phyloP scores from a whole-genome alignment of 1,284 basidiomycete genomes.

The Puccinia hordei region DNA sequence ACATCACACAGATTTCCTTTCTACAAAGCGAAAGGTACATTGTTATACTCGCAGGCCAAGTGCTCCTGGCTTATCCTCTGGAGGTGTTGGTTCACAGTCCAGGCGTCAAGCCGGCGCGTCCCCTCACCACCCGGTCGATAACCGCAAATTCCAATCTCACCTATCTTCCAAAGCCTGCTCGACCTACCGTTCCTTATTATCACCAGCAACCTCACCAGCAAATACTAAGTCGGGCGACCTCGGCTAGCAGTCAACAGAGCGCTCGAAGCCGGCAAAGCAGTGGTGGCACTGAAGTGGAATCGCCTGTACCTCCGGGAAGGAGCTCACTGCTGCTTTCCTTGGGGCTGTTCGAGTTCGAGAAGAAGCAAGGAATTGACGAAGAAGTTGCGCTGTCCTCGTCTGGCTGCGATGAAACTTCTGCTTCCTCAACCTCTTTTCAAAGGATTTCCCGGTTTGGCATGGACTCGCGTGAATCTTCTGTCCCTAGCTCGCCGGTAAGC shows the following conservation, averaged over 20 bases:
- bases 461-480: constrained; percentile 17
- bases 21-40: constrained; percentile 93
- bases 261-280: constrained; percentile 5
- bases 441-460: background rate
- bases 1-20: constrained; percentile 91
- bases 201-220: constrained; percentile 25
- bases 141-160: background rate
- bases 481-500: constrained; percentile 29
- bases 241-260: constrained; percentile 30
- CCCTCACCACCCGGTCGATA: constrained; percentile 1
- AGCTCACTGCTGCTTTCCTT: constrained; percentile 3
- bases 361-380: constrained; percentile 3
- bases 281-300: constrained; percentile 2
- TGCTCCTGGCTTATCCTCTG: constrained; percentile 57
- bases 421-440: background rate
- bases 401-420: constrained; percentile 16
- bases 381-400: background rate
- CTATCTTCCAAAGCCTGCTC: constrained; percentile 20
- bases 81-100: constrained; percentile 71
- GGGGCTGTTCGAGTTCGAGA: constrained; percentile 27
- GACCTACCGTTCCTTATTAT: constrained; percentile 52
- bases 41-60: constrained; percentile 88
- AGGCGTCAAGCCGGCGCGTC: background rate
- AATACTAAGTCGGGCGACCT: constrained; percentile 19
- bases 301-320: background rate